These are phyloP conservation scores for Eremothecium cymbalariae DNA, from an alignment of 1,139 yeast species.

Conservation along the genomic window DNA sequence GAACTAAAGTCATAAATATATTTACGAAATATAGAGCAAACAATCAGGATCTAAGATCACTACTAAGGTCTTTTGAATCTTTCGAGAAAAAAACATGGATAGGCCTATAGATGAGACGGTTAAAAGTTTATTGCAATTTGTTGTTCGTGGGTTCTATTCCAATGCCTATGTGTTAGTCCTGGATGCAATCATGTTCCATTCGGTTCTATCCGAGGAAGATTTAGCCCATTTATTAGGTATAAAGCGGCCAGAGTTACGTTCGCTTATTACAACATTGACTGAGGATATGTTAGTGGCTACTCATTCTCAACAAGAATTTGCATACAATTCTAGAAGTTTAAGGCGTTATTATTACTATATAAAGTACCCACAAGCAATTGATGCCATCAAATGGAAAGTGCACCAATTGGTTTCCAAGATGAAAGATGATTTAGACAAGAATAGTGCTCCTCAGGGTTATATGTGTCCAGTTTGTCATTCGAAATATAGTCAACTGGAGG, in stretches of 20 bases:
- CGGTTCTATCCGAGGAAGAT: conserved; percentile 92
- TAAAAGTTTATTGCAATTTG: conserved; percentile 41
- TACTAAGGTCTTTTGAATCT: not conserved
- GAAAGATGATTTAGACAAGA: conserved; percentile 72
- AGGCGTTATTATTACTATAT: conserved; percentile 78
- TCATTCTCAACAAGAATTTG: conserved; percentile 79
- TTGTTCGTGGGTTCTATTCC: conserved; percentile 80
- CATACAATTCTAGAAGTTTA: conserved; percentile 57
- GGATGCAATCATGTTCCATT: conserved; percentile 85
- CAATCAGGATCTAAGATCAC: conserved; percentile 1
- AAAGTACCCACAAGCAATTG: conserved; percentile 89
- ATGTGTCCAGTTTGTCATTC: conserved; percentile 80
- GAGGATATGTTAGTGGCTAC: conserved; percentile 68
- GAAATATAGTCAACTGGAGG: conserved; percentile 79
- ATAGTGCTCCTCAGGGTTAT: conserved; percentile 89
- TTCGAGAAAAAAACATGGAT: conserved; percentile 22
- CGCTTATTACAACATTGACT: conserved; percentile 68
- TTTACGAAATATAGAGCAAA: too few relatives aligned
- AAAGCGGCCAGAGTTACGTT: conserved; percentile 78
- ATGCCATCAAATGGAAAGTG: conserved; percentile 92
- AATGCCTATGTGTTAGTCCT: conserved; percentile 74
- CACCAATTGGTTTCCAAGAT: conserved; percentile 73
- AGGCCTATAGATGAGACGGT: conserved; percentile 33
- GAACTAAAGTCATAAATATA: too few relatives aligned
- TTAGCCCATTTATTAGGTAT: conserved; percentile 70